These are phyloP conservation scores for Tricholoma matsutake DNA, from an alignment of 768 basidiomycete genomes.

Conservation along the genomic window DNA sequence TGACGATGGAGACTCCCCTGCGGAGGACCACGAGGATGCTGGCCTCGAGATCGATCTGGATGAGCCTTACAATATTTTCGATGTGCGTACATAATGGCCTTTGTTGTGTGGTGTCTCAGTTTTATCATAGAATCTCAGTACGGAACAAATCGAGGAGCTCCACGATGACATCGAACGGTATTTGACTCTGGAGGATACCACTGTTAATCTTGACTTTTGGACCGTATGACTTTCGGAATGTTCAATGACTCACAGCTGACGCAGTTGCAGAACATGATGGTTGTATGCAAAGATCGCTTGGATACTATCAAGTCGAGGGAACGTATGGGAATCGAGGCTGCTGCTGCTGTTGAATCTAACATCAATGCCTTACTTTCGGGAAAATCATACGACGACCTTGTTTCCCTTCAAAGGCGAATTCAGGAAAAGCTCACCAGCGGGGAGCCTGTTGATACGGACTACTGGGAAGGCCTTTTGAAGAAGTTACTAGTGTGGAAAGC, in stretches of 20 bases:
- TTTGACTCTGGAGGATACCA: conserved; percentile 77
- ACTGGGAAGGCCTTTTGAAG: conserved; percentile 93
- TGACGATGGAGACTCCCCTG: conserved; percentile 52
- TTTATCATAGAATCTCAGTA: conserved; percentile 66
- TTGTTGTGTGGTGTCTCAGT: conserved; percentile 10
- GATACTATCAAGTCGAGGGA: conserved; percentile 67
- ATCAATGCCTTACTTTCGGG: conserved; percentile 78
- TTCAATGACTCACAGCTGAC: neutral
- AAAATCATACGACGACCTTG: conserved; percentile 84
- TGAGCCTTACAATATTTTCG: conserved; percentile 97
- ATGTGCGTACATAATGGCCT: conserved; percentile 51
- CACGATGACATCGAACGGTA: conserved; percentile 95
- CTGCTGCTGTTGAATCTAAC: conserved; percentile 81
- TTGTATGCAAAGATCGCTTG: conserved; percentile 88
- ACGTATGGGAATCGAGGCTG: conserved; percentile 64
- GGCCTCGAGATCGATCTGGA: conserved; percentile 97
- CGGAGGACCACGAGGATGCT: conserved; percentile 67
- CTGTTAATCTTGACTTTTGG: conserved; percentile 95
- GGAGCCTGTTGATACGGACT: conserved; percentile 95
- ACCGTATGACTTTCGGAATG: conserved; percentile 52
- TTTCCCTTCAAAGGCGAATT: conserved; percentile 78
- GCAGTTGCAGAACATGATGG: conserved; percentile 83
- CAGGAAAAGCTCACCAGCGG: conserved; percentile 87
- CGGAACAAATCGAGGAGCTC: conserved; percentile 87
- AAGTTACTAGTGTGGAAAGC: conserved; percentile 96